Evolutionary conservation across 1,139 yeast species (phyloP), one percentile per base, ranked within the genome.

Genomic region (Yamadazyma atmosphaerica): DNA sequence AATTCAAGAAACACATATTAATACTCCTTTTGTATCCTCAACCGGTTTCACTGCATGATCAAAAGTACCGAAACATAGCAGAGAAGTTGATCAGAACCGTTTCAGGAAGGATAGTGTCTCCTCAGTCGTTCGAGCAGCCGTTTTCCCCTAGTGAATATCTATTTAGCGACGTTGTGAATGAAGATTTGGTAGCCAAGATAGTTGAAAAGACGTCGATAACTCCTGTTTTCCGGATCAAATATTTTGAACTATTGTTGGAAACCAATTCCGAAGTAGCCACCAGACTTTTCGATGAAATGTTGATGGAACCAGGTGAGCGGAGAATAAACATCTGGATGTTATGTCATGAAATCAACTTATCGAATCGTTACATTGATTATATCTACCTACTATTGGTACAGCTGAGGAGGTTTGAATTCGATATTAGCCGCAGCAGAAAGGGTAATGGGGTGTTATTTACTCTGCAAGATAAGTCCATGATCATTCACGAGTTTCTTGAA

Each of bases 401-500:
- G 5, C 22, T 26, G 19, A 14, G 27, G 18, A 46, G 51, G 11
- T 16, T 6, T 14, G 16, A n/a, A 4, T 28, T 28, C 12, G 12
- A 28, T 13, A 5, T 28, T 14, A 15, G 5, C 11, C 79, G 81
- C 51, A 74, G 85, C 6, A 66, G 89, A 50, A 63, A 65, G 42
- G 90, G 88, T 0, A 45, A 62, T 3, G 42, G 47, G 3, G 48
- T 82, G 8, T 61, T 59, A 7, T 56, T 83, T 12, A 75, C 83
- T 24, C 78, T 72, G 7, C 68, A 80, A 34, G 90, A 84, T 48
- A 68, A 62, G 43, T 75, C 77, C 51, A 80, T 83, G 86, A 52
- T 84, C n/a, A 56, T 84, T 29, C 88, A 83, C 56, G 87, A 81
- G 53, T 81, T 83, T 49, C 67, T 84, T 41, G 69, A 77, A 12